Base-by-base conservation (phyloP, 768 basidiomycete genomes). In the Gymnopilus junonius region DNA sequence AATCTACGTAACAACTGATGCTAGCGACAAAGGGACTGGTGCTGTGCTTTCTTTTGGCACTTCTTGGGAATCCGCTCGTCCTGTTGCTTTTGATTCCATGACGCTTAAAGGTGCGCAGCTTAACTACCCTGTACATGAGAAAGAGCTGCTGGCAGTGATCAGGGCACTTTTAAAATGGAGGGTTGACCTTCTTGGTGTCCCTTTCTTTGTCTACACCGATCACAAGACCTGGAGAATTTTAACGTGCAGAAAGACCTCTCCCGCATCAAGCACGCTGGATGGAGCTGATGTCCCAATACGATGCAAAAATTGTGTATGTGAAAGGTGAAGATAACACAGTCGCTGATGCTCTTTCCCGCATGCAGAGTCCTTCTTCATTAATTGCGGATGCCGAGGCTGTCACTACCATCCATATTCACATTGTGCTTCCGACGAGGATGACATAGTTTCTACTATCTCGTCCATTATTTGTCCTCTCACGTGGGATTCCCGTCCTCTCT, bases 81-180 rank as follows among this genome's bases (percentile, higher is more conserved):
- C 78, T 1, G 77, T 77, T 35, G 65, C 74, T 43, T 71, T 72
- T 61, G 59, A 78, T 65, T 82, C 65, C 1, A 56, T 27, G 55
- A 65, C 59, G 8, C 70, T 74, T n/a, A 73, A 68, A 42, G 63
- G 51, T 39, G 70, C 76, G 0, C 65, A 71, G 35, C 37, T 61
- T 0, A 79, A 80, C 54, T 82, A 81, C 42, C 75, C 77, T 0
- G 71, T 76, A 0, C 77, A 81, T 43, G 72, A 82, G 58, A 75
- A 78, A 59, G 79, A 82, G 60, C 55, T 81, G 0, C 59, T 81
- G 0, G 77, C 78, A 0, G 76, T 83, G 8, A 69, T 82, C 0
- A 46, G 70, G 0, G 77, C 75, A 0, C 57, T 77, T 1, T 31
- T 66, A 6, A 70, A 71, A 25, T 79, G 75, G 75, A 53, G 65